phyloP scores from a whole-genome alignment of 2,329 filamentous ascomycete genomes.

The Pyricularia sp. region DNA sequence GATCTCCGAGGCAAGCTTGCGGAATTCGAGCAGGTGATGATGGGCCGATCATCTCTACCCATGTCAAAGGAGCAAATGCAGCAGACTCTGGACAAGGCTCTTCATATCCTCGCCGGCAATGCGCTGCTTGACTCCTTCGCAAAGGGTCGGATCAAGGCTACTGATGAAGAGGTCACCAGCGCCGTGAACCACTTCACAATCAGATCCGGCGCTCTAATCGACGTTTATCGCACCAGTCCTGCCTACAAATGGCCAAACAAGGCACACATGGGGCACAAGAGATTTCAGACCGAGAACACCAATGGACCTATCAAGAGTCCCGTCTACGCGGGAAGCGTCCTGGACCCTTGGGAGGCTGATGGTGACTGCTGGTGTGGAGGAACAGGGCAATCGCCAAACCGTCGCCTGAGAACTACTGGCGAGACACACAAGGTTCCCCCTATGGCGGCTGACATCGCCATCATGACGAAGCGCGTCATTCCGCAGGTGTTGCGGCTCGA shows the following conservation, averaged over 20 bases:
- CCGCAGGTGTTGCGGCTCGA: slow-evolving; percentile 65
- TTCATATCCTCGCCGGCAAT: slow-evolving; percentile 33
- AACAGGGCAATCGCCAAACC: slow-evolving; percentile 22
- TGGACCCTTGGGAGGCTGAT: slow-evolving; percentile 64
- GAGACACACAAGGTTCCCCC: slow-evolving; percentile 27
- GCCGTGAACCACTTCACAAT: slow-evolving; percentile 66
- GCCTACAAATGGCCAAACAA: slow-evolving; percentile 25
- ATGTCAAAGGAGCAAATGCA: slow-evolving; percentile 31
- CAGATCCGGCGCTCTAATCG: slow-evolving; percentile 56
- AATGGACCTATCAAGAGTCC: neutral
- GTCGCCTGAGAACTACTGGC: slow-evolving; percentile 24
- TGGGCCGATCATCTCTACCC: slow-evolving; percentile 16
- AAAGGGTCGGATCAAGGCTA: slow-evolving; percentile 34
- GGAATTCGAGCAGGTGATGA: slow-evolving; percentile 28
- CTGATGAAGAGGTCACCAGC: slow-evolving; percentile 33
- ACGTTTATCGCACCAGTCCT: slow-evolving; percentile 50
- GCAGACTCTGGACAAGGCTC: slow-evolving; percentile 27
- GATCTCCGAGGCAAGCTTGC: slow-evolving; percentile 10
- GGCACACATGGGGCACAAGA: slow-evolving; percentile 13
- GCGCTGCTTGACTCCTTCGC: slow-evolving; percentile 37
- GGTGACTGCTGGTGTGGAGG: slow-evolving; percentile 84
- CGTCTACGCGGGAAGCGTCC: slow-evolving; percentile 20
- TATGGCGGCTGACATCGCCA: slow-evolving; percentile 54
- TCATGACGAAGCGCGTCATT: slow-evolving; percentile 51
- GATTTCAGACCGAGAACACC: neutral